Evolutionary conservation across 495 filamentous ascomycete genomes (phyloP).

Genomic region (Darksidea phi): DNA sequence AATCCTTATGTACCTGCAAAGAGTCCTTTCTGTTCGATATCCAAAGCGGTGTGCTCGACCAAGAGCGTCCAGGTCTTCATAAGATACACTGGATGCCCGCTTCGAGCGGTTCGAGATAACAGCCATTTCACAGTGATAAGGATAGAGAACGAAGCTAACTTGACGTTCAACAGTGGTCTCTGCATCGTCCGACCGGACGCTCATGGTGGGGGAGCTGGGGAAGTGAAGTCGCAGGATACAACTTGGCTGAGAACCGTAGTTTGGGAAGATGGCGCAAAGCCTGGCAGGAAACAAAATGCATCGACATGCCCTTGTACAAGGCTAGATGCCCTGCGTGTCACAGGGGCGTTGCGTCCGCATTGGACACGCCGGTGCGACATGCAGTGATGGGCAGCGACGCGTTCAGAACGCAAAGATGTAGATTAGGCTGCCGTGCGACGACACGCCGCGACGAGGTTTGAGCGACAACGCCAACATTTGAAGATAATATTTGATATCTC

Average conservation of each 20-base stretch:
- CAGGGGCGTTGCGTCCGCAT: constrained; percentile 8
- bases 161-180: constrained; percentile 31
- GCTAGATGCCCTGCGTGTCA: constrained; percentile 3
- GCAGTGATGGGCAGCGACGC: constrained; percentile 7
- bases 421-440: neutral
- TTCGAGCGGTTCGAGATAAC: too few species aligned
- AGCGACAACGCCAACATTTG: neutral
- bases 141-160: constrained; percentile 9
- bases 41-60: neutral
- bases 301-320: neutral
- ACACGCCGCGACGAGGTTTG: constrained; percentile 2
- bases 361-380: constrained; percentile 33
- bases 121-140: neutral
- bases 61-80: too few species aligned
- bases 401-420: neutral
- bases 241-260: constrained; percentile 10
- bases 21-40: neutral
- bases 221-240: constrained; percentile 32
- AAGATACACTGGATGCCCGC: too few species aligned
- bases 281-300: neutral
- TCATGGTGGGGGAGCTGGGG: constrained; percentile 44
- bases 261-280: constrained; percentile 10
- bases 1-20: neutral
- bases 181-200: constrained; percentile 43
- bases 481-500: constrained; percentile 6